Base-by-base conservation (phyloP, 306 rosid species). In the Cicer bijugum region DNA sequence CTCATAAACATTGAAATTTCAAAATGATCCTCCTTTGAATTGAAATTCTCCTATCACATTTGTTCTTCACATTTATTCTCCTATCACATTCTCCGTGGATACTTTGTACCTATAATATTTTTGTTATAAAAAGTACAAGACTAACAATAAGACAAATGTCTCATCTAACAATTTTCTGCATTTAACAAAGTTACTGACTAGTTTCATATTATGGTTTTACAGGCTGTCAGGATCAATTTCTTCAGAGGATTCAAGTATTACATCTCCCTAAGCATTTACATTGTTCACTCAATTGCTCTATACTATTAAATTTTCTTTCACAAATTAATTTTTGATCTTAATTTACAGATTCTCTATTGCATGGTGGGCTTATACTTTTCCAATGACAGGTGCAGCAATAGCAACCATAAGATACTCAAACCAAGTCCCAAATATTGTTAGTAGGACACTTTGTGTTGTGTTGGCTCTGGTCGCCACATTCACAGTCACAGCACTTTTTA, bases 341-440 rank as follows among this genome's bases (percentile, higher is more conserved):
- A 38, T 77, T 20, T 44, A 23, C 75, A 94, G 99, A 81, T 94
- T 94, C 68, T 95, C 97, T 0, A 80, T 95, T 67, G 83, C 99
- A 17, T 94, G 99, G 99, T 94, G 99, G 99, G 99, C 96, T 12
- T 95, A 95, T 74, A 95, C 97, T 12, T 95, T 95, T 76, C 99
- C 99, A 40, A 95, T 95, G 99, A 90, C 99, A 12, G 97, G 93
- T 46, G 97, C 99, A 66, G 99, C 99, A 57, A 84, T 88, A 79
- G 97, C 99, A 59, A 86, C 97, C n/a, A 71, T 95, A 48, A 83
- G 81, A 69, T 95, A 95, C 89, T 88, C 99, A 52, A 73, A 75
- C 71, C 80, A 85, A 81, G 91, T 95, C 48, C 85, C 91, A 19
- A 79, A 60, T 63, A 50, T 16, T 7, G 84, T 82, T 10, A 89